These are phyloP conservation scores for Stephanocyclus meneghinianus DNA, from an alignment of 352 stramenopile species.

Conservation along the genomic window DNA sequence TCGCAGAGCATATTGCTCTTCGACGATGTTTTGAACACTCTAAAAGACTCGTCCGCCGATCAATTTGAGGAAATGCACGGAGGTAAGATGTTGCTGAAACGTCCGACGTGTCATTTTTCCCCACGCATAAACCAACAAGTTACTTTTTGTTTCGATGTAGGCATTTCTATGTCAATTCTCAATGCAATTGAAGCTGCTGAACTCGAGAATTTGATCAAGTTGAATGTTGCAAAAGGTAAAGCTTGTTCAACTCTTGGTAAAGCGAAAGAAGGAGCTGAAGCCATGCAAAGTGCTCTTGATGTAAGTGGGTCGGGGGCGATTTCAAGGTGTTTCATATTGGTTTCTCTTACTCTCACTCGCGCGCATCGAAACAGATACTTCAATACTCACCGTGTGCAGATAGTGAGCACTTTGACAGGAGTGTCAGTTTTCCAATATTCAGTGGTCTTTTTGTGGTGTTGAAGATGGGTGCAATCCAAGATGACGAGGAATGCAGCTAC, in stretches of 20 bases:
- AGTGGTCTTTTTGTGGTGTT: constrained; percentile 60
- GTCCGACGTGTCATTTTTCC: background rate
- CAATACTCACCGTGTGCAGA: constrained; percentile 35
- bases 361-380: constrained; percentile 39
- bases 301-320: constrained; percentile 32
- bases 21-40: constrained; percentile 58
- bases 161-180: constrained; percentile 28
- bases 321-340: background rate
- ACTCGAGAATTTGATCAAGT: constrained; percentile 52
- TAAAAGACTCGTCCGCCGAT: constrained; percentile 41
- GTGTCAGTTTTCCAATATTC: constrained; percentile 67
- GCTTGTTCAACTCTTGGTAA: constrained; percentile 36
- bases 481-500: constrained; percentile 51
- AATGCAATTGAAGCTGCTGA: constrained; percentile 46
- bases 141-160: constrained; percentile 1
- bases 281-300: constrained; percentile 51
- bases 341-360: constrained; percentile 7
- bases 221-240: constrained; percentile 55
- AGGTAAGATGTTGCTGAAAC: constrained; percentile 9
- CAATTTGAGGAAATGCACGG: constrained; percentile 19
- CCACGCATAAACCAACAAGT: background rate
- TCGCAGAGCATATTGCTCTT: constrained; percentile 62
- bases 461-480: constrained; percentile 55
- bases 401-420: constrained; percentile 45
- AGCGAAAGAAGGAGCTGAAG: constrained; percentile 21